Evolutionary conservation across 2,329 filamentous ascomycete species (phyloP), one percentile per base, ranked within the genome.

Genomic region (Didymella pomorum): DNA sequence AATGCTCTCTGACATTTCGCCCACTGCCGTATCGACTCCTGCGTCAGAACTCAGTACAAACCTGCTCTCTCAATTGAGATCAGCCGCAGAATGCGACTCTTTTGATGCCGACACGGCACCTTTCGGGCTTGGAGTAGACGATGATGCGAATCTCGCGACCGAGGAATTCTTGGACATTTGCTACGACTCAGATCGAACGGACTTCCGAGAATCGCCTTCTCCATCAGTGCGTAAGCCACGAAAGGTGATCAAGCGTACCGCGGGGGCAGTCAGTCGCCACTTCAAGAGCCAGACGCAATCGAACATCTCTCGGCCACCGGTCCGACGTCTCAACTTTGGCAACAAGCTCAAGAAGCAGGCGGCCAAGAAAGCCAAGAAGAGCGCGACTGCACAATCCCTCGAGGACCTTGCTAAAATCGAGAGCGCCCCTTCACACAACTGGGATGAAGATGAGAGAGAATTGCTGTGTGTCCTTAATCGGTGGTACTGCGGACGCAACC

Each of bases 401-500:
- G 25, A 53, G 16, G 4, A 47, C 5, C 43, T 53, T 3, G 16
- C 23, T 4, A 20, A 14, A 2, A 6, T 54, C 2, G 52, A 54
- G 33, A 35, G 26, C 1, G 14, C 23, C 1, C 50, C 9, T 25
- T 42, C 1, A 7, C 26, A n/a, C 46, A 62, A 5, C 2, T 69
- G 64, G 62, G 28, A 52, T 0, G 28, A 47, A 1, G 52, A 62
- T 1, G 61, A 67, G 7, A 21, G 61, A 6, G 49, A 55, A 9
- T 47, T 69, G 0, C 21, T 69, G 0, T 58, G 56, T 0, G 31
- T 64, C 0, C 9, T 70, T 0, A 59, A 58, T 2, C 45, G 52
- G 1, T 54, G 66, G 11, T 70, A 59, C 47, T 67, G 61, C 4
- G 10, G 20, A 0, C 16, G 39, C 16, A 2, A 43, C 5, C 39